Evolutionary conservation across 306 rosid genomes (phyloP).

Genomic region (Coriaria nepalensis): DNA sequence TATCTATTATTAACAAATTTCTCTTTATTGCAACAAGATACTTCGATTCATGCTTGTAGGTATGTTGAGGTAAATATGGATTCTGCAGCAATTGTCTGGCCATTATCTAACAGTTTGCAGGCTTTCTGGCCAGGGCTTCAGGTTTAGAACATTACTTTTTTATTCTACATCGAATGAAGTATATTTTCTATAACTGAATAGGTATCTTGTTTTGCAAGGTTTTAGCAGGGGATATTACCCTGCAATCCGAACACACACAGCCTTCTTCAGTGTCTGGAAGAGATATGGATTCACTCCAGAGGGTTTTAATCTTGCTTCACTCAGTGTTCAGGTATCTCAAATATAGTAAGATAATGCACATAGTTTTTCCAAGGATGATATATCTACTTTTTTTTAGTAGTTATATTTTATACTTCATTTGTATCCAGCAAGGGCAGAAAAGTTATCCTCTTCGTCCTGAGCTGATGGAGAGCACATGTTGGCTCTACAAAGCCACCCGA

Average conservation of each 20-base stretch:
- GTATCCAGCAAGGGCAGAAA: slow-evolving; percentile 71
- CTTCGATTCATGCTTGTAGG: slow-evolving; percentile 37
- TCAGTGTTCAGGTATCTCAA: slow-evolving; percentile 75
- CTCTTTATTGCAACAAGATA: slow-evolving; percentile 7
- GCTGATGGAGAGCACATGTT: slow-evolving; percentile 93
- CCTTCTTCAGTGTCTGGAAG: slow-evolving; percentile 96
- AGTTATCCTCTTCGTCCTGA: slow-evolving; percentile 94
- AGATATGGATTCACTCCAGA: slow-evolving; percentile 95
- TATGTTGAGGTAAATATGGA: slow-evolving; percentile 98
- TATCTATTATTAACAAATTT: background rate
- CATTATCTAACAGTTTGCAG: slow-evolving; percentile 90
- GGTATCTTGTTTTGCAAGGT: slow-evolving; percentile 43
- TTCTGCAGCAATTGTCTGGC: slow-evolving; percentile 93
- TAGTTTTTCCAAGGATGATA: no score
- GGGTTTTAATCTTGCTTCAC: slow-evolving; percentile 92
- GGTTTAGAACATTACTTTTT: slow-evolving; percentile 35
- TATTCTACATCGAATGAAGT: slow-evolving; percentile 2
- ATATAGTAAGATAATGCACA: no score
- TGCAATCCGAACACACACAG: slow-evolving; percentile 86
- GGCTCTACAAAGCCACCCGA: slow-evolving; percentile 97
- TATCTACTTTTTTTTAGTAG: background rate
- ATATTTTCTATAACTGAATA: slow-evolving; percentile 14
- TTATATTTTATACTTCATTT: slow-evolving; percentile 2
- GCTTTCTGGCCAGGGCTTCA: slow-evolving; percentile 99
- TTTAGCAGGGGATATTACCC: slow-evolving; percentile 90